Evolutionary conservation across 2,329 filamentous ascomycete species (phyloP).

Genomic region (Purpureocillium lavendulum): DNA sequence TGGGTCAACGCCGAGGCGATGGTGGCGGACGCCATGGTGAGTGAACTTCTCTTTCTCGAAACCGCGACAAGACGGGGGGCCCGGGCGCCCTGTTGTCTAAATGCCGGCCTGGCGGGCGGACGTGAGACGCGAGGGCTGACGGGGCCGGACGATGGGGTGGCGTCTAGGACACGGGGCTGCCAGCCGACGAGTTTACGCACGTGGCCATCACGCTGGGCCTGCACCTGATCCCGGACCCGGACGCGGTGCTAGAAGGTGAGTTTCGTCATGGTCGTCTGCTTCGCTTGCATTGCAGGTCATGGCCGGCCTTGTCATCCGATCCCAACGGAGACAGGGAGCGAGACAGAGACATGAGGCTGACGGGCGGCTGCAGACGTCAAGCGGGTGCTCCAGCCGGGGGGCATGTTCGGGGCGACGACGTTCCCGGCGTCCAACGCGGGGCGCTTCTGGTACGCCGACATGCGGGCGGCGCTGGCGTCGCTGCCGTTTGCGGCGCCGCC

Average conservation of each 20-base stretch:
- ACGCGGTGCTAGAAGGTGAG: slow-evolving; percentile 20
- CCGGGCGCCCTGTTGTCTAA: no score
- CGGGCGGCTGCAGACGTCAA: slow-evolving; percentile 21
- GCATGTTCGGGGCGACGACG: slow-evolving; percentile 27
- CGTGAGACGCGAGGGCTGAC: no score
- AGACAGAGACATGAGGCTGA: not conserved
- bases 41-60: slow-evolving; percentile 7
- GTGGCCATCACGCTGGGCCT: slow-evolving; percentile 38
- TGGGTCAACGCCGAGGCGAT: slow-evolving; percentile 38
- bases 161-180: slow-evolving; percentile 29
- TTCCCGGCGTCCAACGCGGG: slow-evolving; percentile 23
- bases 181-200: slow-evolving; percentile 31
- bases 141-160: not conserved
- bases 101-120: no score
- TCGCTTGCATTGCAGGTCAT: no score
- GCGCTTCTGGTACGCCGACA: slow-evolving; percentile 26
- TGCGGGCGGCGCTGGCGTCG: slow-evolving; percentile 28
- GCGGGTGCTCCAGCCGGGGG: slow-evolving; percentile 29
- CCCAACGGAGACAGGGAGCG: no score
- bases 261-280: no score
- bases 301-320: no score
- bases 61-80: no score
- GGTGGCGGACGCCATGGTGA: slow-evolving; percentile 37
- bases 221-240: slow-evolving; percentile 34
- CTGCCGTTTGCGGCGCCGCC: slow-evolving; percentile 32